Conservation (phyloP, 179 eudicot genomes). For the Corrigiola litoralis region DNA sequence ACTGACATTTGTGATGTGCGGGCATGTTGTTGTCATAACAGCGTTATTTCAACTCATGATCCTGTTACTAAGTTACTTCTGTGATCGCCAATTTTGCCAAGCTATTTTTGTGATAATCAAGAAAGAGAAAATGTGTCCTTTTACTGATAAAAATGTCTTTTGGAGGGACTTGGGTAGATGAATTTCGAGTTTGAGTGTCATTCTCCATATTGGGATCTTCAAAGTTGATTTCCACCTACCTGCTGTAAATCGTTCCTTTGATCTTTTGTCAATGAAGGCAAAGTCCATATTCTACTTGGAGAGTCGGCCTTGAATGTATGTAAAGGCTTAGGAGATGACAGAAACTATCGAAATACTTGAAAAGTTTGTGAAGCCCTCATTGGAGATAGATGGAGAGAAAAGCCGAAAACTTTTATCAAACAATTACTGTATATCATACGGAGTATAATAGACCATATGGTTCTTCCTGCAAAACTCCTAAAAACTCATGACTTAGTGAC, state of each 20-base stretch:
- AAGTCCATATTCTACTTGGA: neutral
- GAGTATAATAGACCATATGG: no score
- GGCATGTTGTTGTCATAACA: neutral
- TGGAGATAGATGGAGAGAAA: no score
- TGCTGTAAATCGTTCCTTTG: neutral
- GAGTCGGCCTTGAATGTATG: neutral
- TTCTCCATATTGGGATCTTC: neutral
- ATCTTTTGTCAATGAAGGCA: neutral
- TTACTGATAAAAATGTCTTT: neutral
- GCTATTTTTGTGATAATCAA: neutral
- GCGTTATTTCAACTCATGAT: neutral
- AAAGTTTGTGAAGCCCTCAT: neutral
- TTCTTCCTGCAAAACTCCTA: no score
- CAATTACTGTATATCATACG: no score
- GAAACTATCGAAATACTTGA: neutral
- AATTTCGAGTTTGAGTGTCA: neutral
- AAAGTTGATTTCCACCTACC: neutral
- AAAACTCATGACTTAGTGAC: no score
- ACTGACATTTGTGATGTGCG: neutral
- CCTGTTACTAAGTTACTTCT: neutral
- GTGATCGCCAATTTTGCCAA: neutral
- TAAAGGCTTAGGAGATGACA: neutral
- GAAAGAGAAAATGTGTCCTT: neutral
- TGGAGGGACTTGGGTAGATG: neutral
- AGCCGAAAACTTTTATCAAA: no score